Evolutionary conservation across 257 asterid genomes (phyloP).

Genomic region (Jacaranda mimosifolia): DNA sequence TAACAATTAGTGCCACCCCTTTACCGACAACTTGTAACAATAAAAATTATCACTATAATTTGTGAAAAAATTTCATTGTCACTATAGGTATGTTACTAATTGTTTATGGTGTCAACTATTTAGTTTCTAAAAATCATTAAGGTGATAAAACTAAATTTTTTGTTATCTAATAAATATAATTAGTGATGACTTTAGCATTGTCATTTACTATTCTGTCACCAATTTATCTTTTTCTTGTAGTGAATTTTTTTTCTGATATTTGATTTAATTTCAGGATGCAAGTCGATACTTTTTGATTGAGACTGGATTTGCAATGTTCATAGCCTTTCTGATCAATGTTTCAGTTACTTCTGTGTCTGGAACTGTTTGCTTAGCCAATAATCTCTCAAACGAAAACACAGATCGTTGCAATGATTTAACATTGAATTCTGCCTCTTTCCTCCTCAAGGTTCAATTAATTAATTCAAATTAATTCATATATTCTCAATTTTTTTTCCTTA

Average conservation of each 20-base stretch:
- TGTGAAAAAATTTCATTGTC: no score
- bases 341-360: conserved; percentile 81
- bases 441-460: conserved; percentile 65
- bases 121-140: no score
- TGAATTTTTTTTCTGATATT: not conserved
- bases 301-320: conserved; percentile 81
- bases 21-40: no score
- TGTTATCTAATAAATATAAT: no score
- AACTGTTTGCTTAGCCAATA: conserved; percentile 64
- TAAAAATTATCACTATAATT: no score
- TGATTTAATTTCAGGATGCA: conserved; percentile 67
- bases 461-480: not conserved
- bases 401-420: conserved; percentile 72
- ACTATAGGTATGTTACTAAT: no score
- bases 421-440: conserved; percentile 88
- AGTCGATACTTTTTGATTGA: conserved; percentile 81
- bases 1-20: no score
- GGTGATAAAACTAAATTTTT: no score
- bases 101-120: no score
- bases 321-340: conserved; percentile 81
- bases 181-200: no score
- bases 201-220: no score
- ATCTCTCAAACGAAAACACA: conserved; percentile 41
- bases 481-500: not conserved
- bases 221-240: no score